Evolutionary conservation across 1,284 basidiomycete species (phyloP).

Genomic region (Ustilago xerochloae): DNA sequence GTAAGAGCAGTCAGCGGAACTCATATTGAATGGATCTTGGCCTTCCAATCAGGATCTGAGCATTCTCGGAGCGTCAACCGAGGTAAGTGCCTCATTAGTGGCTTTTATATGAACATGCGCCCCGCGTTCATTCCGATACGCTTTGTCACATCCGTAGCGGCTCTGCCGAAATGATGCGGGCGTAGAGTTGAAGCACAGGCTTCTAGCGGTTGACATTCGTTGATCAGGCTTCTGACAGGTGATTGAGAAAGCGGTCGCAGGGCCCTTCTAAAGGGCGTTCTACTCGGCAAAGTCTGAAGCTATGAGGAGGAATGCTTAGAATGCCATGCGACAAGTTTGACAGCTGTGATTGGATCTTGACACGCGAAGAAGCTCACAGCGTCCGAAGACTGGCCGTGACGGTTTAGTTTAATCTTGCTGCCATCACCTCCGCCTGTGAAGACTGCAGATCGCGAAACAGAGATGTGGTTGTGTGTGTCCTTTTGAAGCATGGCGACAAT

Average conservation of each 20-base stretch:
- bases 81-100: no score
- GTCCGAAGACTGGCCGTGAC: neutral
- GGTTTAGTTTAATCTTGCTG: neutral
- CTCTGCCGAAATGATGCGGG: neutral
- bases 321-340: neutral
- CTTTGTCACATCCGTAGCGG: neutral
- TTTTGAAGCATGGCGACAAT: neutral
- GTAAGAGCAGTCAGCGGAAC: no score
- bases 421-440: no score
- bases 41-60: no score
- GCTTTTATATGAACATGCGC: no score
- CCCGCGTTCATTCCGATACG: no score
- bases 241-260: no score
- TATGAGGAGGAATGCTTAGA: neutral
- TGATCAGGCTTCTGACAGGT: neutral
- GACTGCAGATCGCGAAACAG: no score
- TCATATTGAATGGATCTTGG: no score
- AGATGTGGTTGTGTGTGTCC: no score
- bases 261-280: no score
- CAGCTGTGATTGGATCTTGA: neutral
- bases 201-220: neutral
- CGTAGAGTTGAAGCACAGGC: neutral
- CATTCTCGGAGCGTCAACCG: no score
- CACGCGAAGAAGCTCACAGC: neutral
- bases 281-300: neutral